Percentiles rank a stretch among this genome's conserved stretches.
These are phyloP conservation scores for Solanum gandarillasii DNA, from an alignment of 257 asterid genomes.

Conservation along the genomic window DNA sequence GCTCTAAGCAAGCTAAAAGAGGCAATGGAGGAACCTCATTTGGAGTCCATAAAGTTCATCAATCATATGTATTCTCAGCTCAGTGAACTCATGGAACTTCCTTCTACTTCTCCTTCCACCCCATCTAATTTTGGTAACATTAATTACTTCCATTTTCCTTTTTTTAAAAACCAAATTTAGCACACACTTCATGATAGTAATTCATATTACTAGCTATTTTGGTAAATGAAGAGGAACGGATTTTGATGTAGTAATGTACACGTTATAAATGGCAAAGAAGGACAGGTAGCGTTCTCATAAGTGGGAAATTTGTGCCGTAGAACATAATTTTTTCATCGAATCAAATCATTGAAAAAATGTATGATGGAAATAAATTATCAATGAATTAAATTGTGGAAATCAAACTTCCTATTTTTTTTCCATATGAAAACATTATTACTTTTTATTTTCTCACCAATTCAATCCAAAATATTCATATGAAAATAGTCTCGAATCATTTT, in stretches of 20 bases:
- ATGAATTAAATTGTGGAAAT: neutral
- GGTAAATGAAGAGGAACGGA: neutral
- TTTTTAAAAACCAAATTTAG: neutral
- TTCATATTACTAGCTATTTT: neutral
- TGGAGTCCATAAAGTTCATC: constrained; percentile 46
- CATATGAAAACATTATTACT: neutral
- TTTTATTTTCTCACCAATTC: neutral
- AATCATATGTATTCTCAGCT: constrained; percentile 44
- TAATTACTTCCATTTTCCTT: neutral
- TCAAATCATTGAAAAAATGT: too few relatives aligned
- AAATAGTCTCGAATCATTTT: neutral
- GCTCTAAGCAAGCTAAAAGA: constrained; percentile 32
- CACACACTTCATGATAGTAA: neutral
- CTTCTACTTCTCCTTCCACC: neutral
- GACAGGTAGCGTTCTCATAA: neutral
- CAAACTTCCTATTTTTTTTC: neutral
- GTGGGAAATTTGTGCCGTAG: too few relatives aligned
- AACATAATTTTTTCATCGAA: neutral
- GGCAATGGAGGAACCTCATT: constrained; percentile 40
- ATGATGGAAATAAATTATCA: neutral
- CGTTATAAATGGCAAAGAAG: neutral
- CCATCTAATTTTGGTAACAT: neutral
- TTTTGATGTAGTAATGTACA: neutral
- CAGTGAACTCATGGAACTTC: constrained; percentile 18
- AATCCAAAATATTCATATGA: neutral